Evolutionary conservation across 2,329 filamentous ascomycete species (phyloP), one percentile per base, ranked within the genome.

Genomic region (Ceratocystis albifundus): DNA sequence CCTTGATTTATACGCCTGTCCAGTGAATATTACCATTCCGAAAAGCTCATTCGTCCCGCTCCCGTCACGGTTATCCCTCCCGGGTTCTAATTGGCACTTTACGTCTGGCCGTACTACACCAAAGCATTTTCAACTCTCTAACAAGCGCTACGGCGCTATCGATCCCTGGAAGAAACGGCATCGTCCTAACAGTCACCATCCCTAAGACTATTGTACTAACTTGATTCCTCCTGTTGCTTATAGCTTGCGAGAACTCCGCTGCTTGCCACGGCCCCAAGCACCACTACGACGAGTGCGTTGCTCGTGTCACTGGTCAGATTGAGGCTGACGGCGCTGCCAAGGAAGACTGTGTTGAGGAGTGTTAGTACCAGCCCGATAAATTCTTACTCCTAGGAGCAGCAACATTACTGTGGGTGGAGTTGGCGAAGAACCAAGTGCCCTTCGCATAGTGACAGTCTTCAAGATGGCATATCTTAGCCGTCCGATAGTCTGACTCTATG

Each of bases 331-430:
- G 88, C 72, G 87, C 81, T 66, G 80, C 87, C 73, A 86, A 89
- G 74, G 94, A 99, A 84, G 92, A 97, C 81, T 99, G 94, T 74
- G 90, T 97, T 71, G 94, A 99, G 83, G 94, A 99, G 83, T 99
- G 94, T 97, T 88, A 79, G 92, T 85, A 55, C 20, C 46, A 59
- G 57, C 50, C 50, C 20, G 22, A 57, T 57, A 57, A 10, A 28
- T 57, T 15, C 22, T 15, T 3, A 15, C 5, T 12, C 7, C 50
- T 10, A 7, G 6, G 22, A 10, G 4, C 50, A 17, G 50, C 25
- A 8, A 17, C 10, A 30, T 55, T 15, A 22, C 17, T 55, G 50
- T 30, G 50, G 1, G 50, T 1, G 17, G 22, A 57, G 10, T 5
- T 28, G 20, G 50, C 50, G 8, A 25, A 12, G 8, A 12, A 25